Base-by-base conservation (phyloP, 129 eudicot species). In the Saussurea involucrata region DNA sequence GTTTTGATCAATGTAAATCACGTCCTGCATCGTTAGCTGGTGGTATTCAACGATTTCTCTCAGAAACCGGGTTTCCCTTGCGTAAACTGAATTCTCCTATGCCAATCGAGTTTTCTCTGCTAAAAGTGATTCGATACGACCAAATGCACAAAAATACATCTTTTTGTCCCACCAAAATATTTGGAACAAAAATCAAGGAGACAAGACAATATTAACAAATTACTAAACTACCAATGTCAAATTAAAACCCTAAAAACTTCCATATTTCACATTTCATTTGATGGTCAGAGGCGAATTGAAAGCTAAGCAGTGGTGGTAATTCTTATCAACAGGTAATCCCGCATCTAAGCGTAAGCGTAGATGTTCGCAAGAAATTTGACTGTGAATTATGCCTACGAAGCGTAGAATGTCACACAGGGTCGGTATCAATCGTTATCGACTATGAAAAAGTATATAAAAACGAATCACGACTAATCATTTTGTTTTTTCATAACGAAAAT, bases 11-110 rank as follows among this genome's bases (percentile, higher is more conserved):
- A 94, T 72, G 76, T 94, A 94, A 12, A 94, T 93, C 22, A 91
- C 92, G 74, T 94, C 98, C 75, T 94, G 98, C 97, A 94, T 94
- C 32, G 96, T 94, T 4, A 94, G 91, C 81, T 91, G 97, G 78
- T 89, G 97, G 77, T 94, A 94, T 72, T 91, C 97, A 18, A 94
- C 97, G 36, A 91, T 86, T 69, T 94, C 97, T 86, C 97, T 88
- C 33, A 94, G 66, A 78, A 94, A 94, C 8, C 98, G 96, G 65
- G 89, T 94, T 82, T 94, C 97, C 20, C 98, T 81, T 17, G 97
- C 92, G 20, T 77, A 85, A 7, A 91, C 90, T 2, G 97, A 90
- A 65, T 91, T 94, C 88, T 94, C 97, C 73, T 94, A 97, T 11
- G 96, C 97, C 29, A 94, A 80, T 33, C 98, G 88, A 33, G 98